A percentile compares a stretch with the other conserved stretches of the same genome.
phyloP scores from a whole-genome alignment of 768 basidiomycete genomes.

The Postia placenta region DNA sequence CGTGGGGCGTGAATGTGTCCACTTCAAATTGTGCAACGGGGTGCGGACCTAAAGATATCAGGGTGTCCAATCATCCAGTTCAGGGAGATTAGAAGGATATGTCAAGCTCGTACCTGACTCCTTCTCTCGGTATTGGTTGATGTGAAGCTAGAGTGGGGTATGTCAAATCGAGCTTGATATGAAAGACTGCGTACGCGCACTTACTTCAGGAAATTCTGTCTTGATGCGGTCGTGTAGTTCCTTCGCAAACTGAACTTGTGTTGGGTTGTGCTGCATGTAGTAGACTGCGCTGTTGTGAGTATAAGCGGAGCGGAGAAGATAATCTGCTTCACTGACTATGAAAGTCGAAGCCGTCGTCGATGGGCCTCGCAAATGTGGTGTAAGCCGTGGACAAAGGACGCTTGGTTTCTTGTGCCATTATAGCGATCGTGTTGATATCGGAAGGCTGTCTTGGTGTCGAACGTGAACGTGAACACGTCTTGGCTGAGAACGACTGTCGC shows the following conservation, averaged over 20 bases:
- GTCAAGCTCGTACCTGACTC: background rate
- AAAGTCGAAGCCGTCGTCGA: conserved; percentile 66
- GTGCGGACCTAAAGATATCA: conserved; percentile 44
- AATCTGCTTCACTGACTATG: conserved; percentile 41
- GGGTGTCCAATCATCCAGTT: background rate
- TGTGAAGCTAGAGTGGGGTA: background rate
- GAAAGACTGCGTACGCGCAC: background rate
- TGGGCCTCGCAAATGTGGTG: conserved; percentile 52
- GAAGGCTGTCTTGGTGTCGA: background rate
- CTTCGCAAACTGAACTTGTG: conserved; percentile 41
- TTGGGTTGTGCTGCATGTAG: conserved; percentile 42
- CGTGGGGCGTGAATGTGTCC: conserved; percentile 58
- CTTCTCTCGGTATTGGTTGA: background rate
- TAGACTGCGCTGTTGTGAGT: conserved; percentile 39
- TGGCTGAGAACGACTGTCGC: background rate
- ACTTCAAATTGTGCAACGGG: conserved; percentile 69
- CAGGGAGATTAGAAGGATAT: background rate
- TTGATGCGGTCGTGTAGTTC: conserved; percentile 54
- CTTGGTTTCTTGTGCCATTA: conserved; percentile 21
- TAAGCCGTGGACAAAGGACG: conserved; percentile 29
- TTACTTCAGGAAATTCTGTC: conserved; percentile 67
- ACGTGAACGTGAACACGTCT: background rate
- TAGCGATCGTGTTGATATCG: conserved; percentile 16
- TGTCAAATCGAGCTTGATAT: background rate
- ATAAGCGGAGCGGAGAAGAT: background rate